Conservation (phyloP, 805 yeast genomes). For the Metschnikowia gelsemii region DNA sequence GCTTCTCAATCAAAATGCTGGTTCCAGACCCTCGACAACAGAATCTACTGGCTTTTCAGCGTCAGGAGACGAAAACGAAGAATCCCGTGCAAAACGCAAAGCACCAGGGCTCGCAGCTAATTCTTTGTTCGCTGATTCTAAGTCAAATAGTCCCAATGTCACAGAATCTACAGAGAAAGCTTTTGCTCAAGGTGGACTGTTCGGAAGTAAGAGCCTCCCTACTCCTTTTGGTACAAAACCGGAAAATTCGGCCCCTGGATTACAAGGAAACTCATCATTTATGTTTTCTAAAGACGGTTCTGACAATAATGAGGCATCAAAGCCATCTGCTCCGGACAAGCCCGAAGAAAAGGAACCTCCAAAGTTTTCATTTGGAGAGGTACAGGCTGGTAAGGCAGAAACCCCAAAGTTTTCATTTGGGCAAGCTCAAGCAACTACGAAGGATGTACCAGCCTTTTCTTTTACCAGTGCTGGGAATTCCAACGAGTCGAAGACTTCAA, state of each 20-base stretch:
- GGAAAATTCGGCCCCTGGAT: not conserved
- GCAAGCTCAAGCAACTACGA: constrained; percentile 2
- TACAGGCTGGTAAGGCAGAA: constrained; percentile 1
- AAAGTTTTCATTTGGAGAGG: constrained; percentile 17
- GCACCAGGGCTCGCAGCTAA: not conserved
- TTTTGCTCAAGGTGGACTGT: not conserved
- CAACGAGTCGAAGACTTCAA: not conserved
- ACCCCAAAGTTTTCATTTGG: constrained; percentile 17
- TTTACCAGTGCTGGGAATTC: constrained; percentile 15
- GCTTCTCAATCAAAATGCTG: not conserved
- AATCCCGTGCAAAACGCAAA: constrained; percentile 3
- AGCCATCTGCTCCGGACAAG: not conserved
- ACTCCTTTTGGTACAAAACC: constrained; percentile 4
- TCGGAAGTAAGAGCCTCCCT: not conserved
- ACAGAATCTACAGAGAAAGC: not conserved
- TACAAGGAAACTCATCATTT: not conserved
- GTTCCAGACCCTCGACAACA: not conserved
- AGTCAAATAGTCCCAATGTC: not conserved
- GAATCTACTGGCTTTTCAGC: not conserved
- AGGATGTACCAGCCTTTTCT: constrained; percentile 18
- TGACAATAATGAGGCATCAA: not conserved
- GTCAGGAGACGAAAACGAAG: constrained; percentile 2
- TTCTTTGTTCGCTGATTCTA: not conserved
- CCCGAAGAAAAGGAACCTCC: not conserved
- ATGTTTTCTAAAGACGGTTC: not conserved